These are phyloP conservation scores for Staphylotrichum longicolle DNA, from an alignment of 495 filamentous ascomycete species.

Conservation along the genomic window DNA sequence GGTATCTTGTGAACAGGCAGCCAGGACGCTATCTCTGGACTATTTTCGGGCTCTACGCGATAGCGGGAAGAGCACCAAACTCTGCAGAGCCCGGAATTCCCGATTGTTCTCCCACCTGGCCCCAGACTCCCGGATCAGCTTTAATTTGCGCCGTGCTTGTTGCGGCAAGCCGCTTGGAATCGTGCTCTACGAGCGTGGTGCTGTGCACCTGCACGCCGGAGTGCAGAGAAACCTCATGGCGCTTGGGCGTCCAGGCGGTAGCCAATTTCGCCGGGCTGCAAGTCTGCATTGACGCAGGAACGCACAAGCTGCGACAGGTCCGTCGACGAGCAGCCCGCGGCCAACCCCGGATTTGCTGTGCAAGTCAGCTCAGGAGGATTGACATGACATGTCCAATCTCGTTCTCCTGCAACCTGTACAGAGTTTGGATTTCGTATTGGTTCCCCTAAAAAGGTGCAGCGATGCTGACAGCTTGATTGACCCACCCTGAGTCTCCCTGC, in stretches of 20 bases:
- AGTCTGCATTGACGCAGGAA: conserved; percentile 28
- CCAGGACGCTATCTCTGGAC: background rate
- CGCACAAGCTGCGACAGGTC: conserved; percentile 15
- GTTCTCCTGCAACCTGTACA: conserved; percentile 9
- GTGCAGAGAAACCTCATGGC: background rate
- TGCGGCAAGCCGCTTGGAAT: background rate
- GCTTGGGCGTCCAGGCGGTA: conserved; percentile 11
- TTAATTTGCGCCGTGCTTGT: background rate
- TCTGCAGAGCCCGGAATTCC: too few species aligned
- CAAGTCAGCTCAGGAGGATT: background rate
- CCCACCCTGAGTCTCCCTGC: background rate
- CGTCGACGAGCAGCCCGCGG: background rate
- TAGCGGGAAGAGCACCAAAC: background rate
- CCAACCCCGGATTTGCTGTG: conserved; percentile 11
- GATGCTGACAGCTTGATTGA: background rate
- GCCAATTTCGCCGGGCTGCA: conserved; percentile 22
- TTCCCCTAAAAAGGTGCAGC: conserved; percentile 5
- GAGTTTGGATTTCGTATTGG: background rate
- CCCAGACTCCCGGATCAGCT: too few species aligned
- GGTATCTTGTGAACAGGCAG: background rate
- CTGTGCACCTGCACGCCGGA: background rate
- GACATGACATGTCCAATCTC: conserved; percentile 5
- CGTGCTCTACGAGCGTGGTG: background rate
- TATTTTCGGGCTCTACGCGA: background rate
- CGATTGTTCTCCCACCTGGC: too few species aligned